Conservation (phyloP, 1,284 basidiomycete genomes). For the Ustilago hordei region DNA sequence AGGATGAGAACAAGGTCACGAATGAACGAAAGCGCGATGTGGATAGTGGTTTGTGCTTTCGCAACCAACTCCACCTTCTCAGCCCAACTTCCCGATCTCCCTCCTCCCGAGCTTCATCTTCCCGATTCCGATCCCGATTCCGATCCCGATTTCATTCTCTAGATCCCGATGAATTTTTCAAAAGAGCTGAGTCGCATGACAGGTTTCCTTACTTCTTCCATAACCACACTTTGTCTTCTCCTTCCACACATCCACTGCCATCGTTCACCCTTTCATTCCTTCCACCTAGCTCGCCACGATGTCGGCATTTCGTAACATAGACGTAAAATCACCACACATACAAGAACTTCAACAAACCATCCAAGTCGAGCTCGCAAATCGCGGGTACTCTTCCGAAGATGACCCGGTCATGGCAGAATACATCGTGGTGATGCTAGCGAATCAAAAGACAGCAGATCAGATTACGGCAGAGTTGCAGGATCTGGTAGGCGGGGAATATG, state of each 20-base stretch:
- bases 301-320: slow-evolving; percentile 42
- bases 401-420: slow-evolving; percentile 68
- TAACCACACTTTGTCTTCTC: background rate
- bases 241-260: background rate
- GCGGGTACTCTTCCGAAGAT: slow-evolving; percentile 52
- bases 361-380: slow-evolving; percentile 54
- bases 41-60: slow-evolving; percentile 21
- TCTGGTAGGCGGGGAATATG: slow-evolving; percentile 62
- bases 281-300: slow-evolving; percentile 8
- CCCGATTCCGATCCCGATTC: background rate
- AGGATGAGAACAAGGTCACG: background rate
- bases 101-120: no score
- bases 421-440: slow-evolving; percentile 69
- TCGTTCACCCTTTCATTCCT: background rate
- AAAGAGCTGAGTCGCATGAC: slow-evolving; percentile 30
- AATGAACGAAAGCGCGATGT: background rate
- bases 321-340: slow-evolving; percentile 44
- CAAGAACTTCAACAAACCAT: slow-evolving; percentile 52
- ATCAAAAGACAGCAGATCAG: slow-evolving; percentile 61
- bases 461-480: slow-evolving; percentile 65
- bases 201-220: slow-evolving; percentile 1
- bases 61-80: slow-evolving; percentile 32
- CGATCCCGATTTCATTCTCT: background rate
- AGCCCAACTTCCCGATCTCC: background rate
- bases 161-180: slow-evolving; percentile 17